These are phyloP conservation scores for Rhizophora apiculata DNA, from an alignment of 345 rosid genomes.

Conservation along the genomic window DNA sequence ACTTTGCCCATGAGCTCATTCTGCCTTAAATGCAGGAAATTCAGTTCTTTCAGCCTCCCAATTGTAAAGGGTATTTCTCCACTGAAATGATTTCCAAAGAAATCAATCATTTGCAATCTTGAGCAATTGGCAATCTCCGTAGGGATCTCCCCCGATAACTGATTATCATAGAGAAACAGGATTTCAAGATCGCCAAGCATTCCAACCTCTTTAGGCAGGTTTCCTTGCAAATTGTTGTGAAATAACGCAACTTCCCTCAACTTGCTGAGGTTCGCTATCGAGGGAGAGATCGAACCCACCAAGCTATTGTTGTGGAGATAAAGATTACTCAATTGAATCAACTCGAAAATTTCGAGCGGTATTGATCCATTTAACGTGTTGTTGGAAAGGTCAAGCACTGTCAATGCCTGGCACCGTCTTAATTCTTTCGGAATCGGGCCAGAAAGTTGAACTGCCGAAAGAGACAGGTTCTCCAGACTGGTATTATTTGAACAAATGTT, in stretches of 20 bases:
- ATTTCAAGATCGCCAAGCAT: slow-evolving; percentile 51
- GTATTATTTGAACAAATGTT: slow-evolving; percentile 54
- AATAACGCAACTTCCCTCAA: slow-evolving; percentile 64
- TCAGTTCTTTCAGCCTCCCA: slow-evolving; percentile 56
- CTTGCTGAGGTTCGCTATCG: slow-evolving; percentile 59
- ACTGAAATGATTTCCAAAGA: slow-evolving; percentile 67
- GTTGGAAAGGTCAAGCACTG: slow-evolving; percentile 76
- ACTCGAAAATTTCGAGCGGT: slow-evolving; percentile 51
- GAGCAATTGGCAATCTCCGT: slow-evolving; percentile 84
- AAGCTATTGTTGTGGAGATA: slow-evolving; percentile 89
- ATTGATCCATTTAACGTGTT: slow-evolving; percentile 67
- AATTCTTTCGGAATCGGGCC: slow-evolving; percentile 68
- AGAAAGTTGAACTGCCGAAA: slow-evolving; percentile 54
- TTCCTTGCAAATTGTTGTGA: slow-evolving; percentile 70
- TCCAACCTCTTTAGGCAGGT: slow-evolving; percentile 63
- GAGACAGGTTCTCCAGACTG: slow-evolving; percentile 43
- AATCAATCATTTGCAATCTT: slow-evolving; percentile 62
- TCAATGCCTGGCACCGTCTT: slow-evolving; percentile 52
- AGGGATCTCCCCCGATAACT: slow-evolving; percentile 65
- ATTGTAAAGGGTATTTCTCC: slow-evolving; percentile 66
- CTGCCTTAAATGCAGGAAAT: slow-evolving; percentile 74
- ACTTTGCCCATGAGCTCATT: slow-evolving; percentile 62
- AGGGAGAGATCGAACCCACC: slow-evolving; percentile 61
- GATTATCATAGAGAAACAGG: slow-evolving; percentile 73
- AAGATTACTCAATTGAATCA: slow-evolving; percentile 53